Conservation (phyloP, 2,329 filamentous ascomycete genomes). For the Neophaeococcomyces mojaviensis region DNA sequence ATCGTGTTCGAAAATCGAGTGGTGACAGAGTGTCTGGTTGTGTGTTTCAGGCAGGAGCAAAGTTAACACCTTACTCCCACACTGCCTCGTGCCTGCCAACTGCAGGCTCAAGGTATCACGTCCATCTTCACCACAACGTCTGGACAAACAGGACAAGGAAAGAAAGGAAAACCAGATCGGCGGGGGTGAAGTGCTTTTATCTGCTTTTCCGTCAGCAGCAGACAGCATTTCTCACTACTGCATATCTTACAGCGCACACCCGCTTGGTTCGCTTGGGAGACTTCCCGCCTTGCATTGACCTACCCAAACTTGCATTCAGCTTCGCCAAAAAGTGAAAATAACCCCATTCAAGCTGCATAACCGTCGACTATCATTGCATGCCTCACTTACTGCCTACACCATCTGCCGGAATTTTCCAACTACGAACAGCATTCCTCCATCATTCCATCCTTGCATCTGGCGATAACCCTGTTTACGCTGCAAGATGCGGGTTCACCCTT, state of each 20-base stretch:
- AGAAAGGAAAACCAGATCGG: constrained; percentile 7
- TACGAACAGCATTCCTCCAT: neutral
- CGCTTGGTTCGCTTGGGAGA: no score
- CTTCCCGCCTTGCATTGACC: no score
- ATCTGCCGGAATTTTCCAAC: neutral
- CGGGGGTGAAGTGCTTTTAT: neutral
- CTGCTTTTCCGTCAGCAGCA: neutral
- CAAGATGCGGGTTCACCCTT: constrained; percentile 62
- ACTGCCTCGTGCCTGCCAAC: constrained; percentile 15
- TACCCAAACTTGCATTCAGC: no score
- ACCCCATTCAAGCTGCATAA: no score
- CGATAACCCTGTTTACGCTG: constrained; percentile 4
- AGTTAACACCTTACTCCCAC: neutral
- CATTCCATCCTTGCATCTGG: constrained; percentile 1
- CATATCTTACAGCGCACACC: no score
- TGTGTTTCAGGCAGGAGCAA: neutral
- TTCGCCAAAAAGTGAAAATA: no score
- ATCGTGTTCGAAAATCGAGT: neutral
- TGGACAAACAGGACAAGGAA: constrained; percentile 4
- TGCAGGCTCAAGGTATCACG: constrained; percentile 19
- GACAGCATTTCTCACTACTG: neutral
- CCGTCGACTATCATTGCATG: constrained; percentile 4
- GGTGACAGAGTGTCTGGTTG: neutral
- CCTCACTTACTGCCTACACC: constrained; percentile 1
- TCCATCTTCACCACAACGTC: constrained; percentile 13